phyloP scores from a whole-genome alignment of 2,329 filamentous ascomycete genomes.

The Curvularia spicifera region DNA sequence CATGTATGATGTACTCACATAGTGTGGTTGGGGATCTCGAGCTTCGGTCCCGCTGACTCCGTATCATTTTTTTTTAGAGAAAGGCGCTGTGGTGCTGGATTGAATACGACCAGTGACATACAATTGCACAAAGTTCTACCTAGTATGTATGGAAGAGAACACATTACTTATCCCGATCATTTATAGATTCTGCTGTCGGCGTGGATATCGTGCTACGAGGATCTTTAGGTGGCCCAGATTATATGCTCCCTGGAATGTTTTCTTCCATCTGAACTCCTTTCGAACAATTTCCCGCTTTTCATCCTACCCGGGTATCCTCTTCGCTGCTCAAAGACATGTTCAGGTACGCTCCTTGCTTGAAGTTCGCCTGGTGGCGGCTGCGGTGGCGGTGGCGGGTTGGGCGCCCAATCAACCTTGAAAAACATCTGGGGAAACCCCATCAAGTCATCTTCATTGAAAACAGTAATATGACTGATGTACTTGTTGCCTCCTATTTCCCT shows the following conservation, averaged over 20 bases:
- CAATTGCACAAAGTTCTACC: too few relatives aligned
- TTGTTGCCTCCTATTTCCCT: background rate
- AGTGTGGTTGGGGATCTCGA: background rate
- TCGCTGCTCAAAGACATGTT: too few relatives aligned
- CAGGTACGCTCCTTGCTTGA: too few relatives aligned
- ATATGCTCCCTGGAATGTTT: constrained; percentile 12
- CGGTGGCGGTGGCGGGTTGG: background rate
- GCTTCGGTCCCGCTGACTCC: background rate
- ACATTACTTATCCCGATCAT: too few relatives aligned
- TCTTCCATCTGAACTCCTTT: constrained; percentile 10
- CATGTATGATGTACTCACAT: background rate
- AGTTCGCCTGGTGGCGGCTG: background rate
- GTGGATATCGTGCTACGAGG: background rate
- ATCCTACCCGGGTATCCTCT: background rate
- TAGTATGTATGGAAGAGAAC: too few relatives aligned
- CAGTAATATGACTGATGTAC: background rate
- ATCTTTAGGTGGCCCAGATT: background rate
- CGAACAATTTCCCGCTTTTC: background rate
- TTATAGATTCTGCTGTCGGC: too few relatives aligned
- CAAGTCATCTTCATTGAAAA: background rate
- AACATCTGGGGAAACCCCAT: background rate
- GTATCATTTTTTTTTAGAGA: background rate
- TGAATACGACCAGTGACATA: too few relatives aligned
- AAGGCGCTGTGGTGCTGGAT: background rate
- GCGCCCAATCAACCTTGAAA: constrained; percentile 1